These are phyloP conservation scores for Coemansia sp. DNA, from an alignment of 192 early-diverging fungal genomes.

Conservation along the genomic window DNA sequence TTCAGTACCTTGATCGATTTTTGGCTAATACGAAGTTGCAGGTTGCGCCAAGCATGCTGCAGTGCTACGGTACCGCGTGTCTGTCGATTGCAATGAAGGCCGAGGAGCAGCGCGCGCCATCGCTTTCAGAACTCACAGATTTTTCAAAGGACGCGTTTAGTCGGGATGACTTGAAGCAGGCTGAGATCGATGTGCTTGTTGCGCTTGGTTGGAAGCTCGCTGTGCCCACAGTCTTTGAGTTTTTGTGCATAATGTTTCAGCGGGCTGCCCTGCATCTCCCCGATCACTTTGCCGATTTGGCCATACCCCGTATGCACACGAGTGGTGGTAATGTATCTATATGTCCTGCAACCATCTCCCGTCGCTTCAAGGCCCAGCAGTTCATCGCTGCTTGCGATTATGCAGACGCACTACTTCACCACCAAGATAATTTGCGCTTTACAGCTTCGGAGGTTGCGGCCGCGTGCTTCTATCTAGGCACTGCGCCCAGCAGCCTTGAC, in stretches of 20 bases:
- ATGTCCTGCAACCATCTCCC: slow-evolving; percentile 22
- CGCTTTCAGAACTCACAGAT: slow-evolving; percentile 46
- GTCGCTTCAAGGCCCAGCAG: slow-evolving; percentile 30
- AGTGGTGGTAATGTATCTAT: background rate
- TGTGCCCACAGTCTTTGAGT: slow-evolving; percentile 50
- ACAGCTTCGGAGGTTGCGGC: slow-evolving; percentile 45
- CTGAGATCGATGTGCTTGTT: slow-evolving; percentile 48
- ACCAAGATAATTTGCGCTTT: slow-evolving; percentile 30
- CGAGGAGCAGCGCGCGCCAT: slow-evolving; percentile 52
- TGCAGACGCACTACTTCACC: slow-evolving; percentile 43
- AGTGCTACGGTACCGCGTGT: slow-evolving; percentile 56
- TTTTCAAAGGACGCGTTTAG: slow-evolving; percentile 53
- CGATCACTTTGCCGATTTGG: slow-evolving; percentile 24
- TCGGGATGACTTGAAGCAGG: slow-evolving; percentile 42
- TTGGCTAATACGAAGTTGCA: slow-evolving; percentile 22
- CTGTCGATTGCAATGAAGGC: slow-evolving; percentile 57
- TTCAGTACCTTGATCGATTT: slow-evolving; percentile 54
- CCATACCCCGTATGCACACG: slow-evolving; percentile 1
- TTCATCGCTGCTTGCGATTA: slow-evolving; percentile 45
- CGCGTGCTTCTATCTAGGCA: slow-evolving; percentile 48
- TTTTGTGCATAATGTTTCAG: slow-evolving; percentile 44
- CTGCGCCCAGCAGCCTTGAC: slow-evolving; percentile 26
- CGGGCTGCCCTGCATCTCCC: slow-evolving; percentile 42
- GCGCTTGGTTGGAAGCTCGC: slow-evolving; percentile 50
- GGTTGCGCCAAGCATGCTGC: slow-evolving; percentile 47